Conservation (phyloP, 257 asterid species). For the Lavandula angustifolia region DNA sequence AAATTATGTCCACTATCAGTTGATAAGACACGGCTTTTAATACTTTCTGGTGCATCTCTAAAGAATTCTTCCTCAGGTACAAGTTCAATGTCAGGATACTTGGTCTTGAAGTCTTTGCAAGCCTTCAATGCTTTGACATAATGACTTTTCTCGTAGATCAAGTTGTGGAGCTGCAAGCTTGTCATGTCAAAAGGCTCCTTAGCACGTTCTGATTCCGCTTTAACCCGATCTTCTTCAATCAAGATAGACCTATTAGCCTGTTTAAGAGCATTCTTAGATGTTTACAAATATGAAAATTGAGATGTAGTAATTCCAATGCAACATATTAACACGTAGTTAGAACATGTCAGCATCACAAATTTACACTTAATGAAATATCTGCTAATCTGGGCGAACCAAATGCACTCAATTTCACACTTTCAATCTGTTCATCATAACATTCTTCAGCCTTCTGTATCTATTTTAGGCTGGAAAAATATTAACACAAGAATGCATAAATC, state of each 20-base stretch:
- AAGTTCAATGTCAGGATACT: constrained; percentile 82
- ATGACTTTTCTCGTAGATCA: constrained; percentile 95
- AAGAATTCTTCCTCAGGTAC: constrained; percentile 89
- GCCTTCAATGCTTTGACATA: constrained; percentile 93
- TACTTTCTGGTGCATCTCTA: constrained; percentile 78
- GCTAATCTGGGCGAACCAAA: not conserved
- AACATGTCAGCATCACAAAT: constrained; percentile 8
- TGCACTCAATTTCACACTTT: constrained; percentile 11
- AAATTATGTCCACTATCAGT: constrained; percentile 68
- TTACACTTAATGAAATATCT: not conserved
- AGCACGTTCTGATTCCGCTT: constrained; percentile 86
- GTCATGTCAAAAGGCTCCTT: constrained; percentile 86
- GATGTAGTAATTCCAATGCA: not conserved
- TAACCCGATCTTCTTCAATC: constrained; percentile 90
- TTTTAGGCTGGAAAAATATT: not conserved
- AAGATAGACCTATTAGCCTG: constrained; percentile 96
- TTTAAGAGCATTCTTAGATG: constrained; percentile 18
- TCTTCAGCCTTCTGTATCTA: not conserved
- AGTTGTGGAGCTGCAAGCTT: constrained; percentile 90
- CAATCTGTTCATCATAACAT: constrained; percentile 3
- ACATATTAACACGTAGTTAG: not conserved
- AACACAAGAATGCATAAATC: constrained; percentile 20
- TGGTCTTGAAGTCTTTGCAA: constrained; percentile 94
- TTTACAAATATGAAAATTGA: not conserved
- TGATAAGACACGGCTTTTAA: constrained; percentile 63